phyloP scores from a whole-genome alignment of 306 rosid species.

The Hylodesmum podocarpum region DNA sequence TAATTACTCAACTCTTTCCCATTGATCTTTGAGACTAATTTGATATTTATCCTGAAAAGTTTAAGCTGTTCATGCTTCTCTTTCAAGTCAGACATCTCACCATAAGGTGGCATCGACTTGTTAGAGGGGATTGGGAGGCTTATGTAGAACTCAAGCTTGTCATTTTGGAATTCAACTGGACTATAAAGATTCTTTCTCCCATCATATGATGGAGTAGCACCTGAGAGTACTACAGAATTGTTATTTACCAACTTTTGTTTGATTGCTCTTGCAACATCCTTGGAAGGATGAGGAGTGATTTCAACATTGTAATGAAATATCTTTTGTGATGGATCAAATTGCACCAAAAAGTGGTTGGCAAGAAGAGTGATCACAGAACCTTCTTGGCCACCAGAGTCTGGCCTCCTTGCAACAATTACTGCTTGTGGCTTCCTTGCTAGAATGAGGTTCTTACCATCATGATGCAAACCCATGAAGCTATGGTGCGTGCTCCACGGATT shows the following conservation, averaged over 20 bases:
- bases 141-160: conserved; percentile 80
- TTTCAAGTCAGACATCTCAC: conserved; percentile 44
- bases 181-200: conserved; percentile 93
- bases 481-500: too few relatives aligned
- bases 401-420: conserved; percentile 76
- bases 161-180: conserved; percentile 72
- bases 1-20: conserved; percentile 71
- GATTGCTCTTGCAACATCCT: conserved; percentile 74
- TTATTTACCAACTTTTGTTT: conserved; percentile 72
- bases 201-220: conserved; percentile 85
- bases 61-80: conserved; percentile 57
- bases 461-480: too few relatives aligned
- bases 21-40: conserved; percentile 76
- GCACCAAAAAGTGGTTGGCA: conserved; percentile 90
- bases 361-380: conserved; percentile 76
- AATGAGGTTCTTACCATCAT: conserved; percentile 47
- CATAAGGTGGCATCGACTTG: conserved; percentile 39
- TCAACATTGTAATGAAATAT: conserved; percentile 95
- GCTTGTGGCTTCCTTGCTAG: conserved; percentile 51
- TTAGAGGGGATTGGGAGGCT: conserved; percentile 68
- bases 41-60: conserved; percentile 70
- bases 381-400: conserved; percentile 95
- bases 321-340: conserved; percentile 65
- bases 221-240: conserved; percentile 62
- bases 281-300: conserved; percentile 86